phyloP scores from a whole-genome alignment of 2,329 filamentous ascomycete genomes.

The Diplodia intermedia region DNA sequence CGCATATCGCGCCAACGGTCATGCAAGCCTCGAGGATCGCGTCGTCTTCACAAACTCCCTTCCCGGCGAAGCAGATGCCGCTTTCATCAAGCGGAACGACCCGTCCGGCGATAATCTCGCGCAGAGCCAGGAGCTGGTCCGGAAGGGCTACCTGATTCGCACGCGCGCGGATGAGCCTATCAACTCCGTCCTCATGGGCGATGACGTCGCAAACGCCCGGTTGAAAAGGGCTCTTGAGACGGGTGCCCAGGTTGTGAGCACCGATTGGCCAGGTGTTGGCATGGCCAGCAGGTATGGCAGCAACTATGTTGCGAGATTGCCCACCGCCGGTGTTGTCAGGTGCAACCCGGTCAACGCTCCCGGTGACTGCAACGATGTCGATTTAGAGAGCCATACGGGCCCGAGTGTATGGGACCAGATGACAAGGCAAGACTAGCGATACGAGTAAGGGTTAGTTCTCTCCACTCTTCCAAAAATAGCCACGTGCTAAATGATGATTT shows the following conservation, averaged over 20 bases:
- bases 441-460: neutral
- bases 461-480: neutral
- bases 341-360: conserved; percentile 51
- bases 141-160: conserved; percentile 58
- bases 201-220: conserved; percentile 49
- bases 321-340: conserved; percentile 42
- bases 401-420: neutral
- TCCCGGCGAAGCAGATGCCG: conserved; percentile 55
- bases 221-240: conserved; percentile 52
- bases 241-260: conserved; percentile 59
- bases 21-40: conserved; percentile 52
- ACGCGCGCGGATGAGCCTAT: conserved; percentile 58
- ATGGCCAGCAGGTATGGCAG: conserved; percentile 57
- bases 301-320: conserved; percentile 54
- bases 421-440: neutral
- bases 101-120: conserved; percentile 46
- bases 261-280: conserved; percentile 57
- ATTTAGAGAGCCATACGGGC: neutral
- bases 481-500: neutral
- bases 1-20: conserved; percentile 48
- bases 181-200: conserved; percentile 51
- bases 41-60: conserved; percentile 58
- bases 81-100: conserved; percentile 60
- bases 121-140: conserved; percentile 55
- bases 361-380: conserved; percentile 39